These are phyloP conservation scores for Puya raimondii DNA, from an alignment of 176 grass and related monocot species.

Conservation along the genomic window DNA sequence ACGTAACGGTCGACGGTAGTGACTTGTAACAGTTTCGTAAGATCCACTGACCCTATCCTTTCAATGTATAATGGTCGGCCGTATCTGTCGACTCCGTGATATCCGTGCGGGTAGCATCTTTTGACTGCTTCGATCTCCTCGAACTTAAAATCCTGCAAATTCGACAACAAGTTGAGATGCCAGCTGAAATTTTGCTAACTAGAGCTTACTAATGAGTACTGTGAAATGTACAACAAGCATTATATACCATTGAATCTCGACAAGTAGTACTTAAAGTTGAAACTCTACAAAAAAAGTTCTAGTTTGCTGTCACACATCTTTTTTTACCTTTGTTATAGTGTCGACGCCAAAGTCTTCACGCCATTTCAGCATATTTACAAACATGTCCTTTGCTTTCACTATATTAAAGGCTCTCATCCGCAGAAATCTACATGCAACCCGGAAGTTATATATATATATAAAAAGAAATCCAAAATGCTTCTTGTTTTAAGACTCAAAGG, in stretches of 20 bases:
- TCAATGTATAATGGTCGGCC: slow-evolving; percentile 88
- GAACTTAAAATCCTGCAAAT: slow-evolving; percentile 74
- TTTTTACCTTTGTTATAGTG: slow-evolving; percentile 45
- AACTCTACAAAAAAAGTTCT: not conserved
- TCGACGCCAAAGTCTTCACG: slow-evolving; percentile 71
- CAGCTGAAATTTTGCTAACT: slow-evolving; percentile 11
- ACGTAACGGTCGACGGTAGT: slow-evolving; percentile 67
- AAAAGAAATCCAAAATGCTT: slow-evolving; percentile 8
- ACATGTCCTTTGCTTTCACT: slow-evolving; percentile 70
- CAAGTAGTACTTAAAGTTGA: too few species aligned
- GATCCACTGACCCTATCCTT: slow-evolving; percentile 60
- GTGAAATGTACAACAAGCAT: too few species aligned
- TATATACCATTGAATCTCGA: too few species aligned
- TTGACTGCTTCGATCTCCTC: slow-evolving; percentile 76
- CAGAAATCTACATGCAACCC: slow-evolving; percentile 47
- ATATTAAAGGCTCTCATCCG: slow-evolving; percentile 74
- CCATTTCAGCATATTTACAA: slow-evolving; percentile 95
- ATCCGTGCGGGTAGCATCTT: slow-evolving; percentile 82
- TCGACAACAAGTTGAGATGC: not conserved
- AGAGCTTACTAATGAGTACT: not conserved
- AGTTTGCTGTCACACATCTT: not conserved
- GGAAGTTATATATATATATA: not conserved
- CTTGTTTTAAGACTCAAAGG: not conserved
- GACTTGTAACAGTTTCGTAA: slow-evolving; percentile 49
- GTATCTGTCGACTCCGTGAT: slow-evolving; percentile 86